phyloP scores from a whole-genome alignment of 192 early-diverging fungal genomes.

The Piromyces finnis region DNA sequence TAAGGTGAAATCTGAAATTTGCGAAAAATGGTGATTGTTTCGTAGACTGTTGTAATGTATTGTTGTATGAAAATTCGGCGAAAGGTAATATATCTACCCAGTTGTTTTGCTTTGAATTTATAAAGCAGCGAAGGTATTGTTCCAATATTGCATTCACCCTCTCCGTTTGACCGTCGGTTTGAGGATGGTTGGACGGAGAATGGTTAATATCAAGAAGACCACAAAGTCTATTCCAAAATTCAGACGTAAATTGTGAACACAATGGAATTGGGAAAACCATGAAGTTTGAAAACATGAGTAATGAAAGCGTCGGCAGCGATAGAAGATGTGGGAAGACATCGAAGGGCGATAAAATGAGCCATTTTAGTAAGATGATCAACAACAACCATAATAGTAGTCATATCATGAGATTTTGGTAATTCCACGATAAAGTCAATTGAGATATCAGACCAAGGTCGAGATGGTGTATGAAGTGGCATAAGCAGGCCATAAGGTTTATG shows the following conservation, averaged over 20 bases:
- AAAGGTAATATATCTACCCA: constrained; percentile 17
- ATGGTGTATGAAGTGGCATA: too few relatives aligned
- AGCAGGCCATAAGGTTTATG: too few relatives aligned
- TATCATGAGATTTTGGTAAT: background rate
- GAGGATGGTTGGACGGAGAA: constrained; percentile 15
- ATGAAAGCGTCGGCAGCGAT: background rate
- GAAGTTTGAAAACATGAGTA: constrained; percentile 4
- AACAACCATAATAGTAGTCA: too few relatives aligned
- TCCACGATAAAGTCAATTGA: too few relatives aligned
- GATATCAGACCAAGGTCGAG: too few relatives aligned
- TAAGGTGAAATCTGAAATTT: constrained; percentile 7
- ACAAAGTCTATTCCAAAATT: constrained; percentile 11
- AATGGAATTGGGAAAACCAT: constrained; percentile 18
- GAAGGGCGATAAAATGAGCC: background rate
- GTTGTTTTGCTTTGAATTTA: constrained; percentile 13
- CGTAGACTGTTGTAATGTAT: constrained; percentile 8
- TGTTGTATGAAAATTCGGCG: constrained; percentile 31
- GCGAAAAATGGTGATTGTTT: constrained; percentile 10
- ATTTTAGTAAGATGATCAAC: constrained; percentile 7
- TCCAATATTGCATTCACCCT: constrained; percentile 13
- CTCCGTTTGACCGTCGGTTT: constrained; percentile 22
- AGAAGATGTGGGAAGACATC: too few relatives aligned
- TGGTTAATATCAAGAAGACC: constrained; percentile 6
- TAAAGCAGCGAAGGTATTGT: constrained; percentile 10
- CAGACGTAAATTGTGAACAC: constrained; percentile 19